These are phyloP conservation scores for Elaeis guineensis DNA, from an alignment of 176 grass and related monocot genomes.

Conservation along the genomic window DNA sequence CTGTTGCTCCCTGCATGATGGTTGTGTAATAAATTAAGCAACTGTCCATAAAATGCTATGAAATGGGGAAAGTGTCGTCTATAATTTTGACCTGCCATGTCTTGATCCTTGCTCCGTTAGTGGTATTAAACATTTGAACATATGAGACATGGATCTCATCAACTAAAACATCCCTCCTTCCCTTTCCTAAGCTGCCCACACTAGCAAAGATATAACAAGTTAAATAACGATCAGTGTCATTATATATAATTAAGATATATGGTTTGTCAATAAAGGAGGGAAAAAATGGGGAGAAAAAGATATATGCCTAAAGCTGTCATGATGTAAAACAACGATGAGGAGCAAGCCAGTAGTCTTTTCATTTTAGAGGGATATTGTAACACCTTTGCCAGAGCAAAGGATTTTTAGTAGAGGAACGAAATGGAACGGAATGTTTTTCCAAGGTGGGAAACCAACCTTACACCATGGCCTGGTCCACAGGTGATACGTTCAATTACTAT, in stretches of 20 bases:
- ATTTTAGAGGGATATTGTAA: too few species aligned
- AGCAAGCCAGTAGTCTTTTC: too few species aligned
- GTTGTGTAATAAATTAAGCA: not conserved
- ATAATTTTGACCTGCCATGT: slow-evolving; percentile 32
- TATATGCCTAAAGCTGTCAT: too few species aligned
- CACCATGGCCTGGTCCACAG: slow-evolving; percentile 37
- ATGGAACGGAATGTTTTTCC: too few species aligned
- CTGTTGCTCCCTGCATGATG: slow-evolving; percentile 14
- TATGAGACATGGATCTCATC: slow-evolving; percentile 40
- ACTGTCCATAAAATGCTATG: not conserved
- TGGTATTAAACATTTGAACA: slow-evolving; percentile 20
- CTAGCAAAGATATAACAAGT: slow-evolving; percentile 4
- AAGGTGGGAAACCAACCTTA: slow-evolving; percentile 23
- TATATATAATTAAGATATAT: too few species aligned
- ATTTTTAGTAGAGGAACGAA: not conserved
- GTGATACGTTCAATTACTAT: slow-evolving; percentile 16
- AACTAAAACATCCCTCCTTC: slow-evolving; percentile 7
- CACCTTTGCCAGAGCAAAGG: too few species aligned
- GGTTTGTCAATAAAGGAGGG: too few species aligned
- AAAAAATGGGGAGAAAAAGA: too few species aligned
- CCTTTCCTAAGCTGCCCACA: slow-evolving; percentile 39
- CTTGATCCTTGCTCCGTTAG: slow-evolving; percentile 52
- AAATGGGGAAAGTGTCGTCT: not conserved
- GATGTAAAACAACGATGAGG: too few species aligned
- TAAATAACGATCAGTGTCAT: too few species aligned